phyloP scores from a whole-genome alignment of 2,329 filamentous ascomycete genomes.

The Elsinoe ampelina region DNA sequence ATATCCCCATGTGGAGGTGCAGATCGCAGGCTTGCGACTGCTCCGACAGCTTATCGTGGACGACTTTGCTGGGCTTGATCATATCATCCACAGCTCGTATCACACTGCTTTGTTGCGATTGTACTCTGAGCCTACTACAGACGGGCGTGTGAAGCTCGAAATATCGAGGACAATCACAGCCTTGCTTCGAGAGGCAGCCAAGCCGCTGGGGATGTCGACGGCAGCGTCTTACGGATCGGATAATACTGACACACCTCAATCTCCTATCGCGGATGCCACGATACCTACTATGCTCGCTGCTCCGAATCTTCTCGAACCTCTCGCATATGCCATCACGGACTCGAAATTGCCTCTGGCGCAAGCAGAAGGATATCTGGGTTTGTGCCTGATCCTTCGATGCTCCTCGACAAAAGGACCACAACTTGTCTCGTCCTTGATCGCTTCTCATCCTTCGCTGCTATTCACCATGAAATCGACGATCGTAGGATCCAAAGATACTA shows the following conservation, averaged over 20 bases:
- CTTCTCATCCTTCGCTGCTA: not conserved
- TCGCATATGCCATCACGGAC: constrained; percentile 13
- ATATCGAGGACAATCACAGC: constrained; percentile 6
- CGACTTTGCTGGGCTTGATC: constrained; percentile 5
- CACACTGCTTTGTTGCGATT: not conserved
- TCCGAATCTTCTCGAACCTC: constrained; percentile 9
- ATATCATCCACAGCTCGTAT: not conserved
- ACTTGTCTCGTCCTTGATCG: not conserved
- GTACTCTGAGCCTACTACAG: not conserved
- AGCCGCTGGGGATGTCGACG: not conserved
- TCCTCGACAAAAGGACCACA: not conserved
- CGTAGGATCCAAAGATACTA: not conserved
- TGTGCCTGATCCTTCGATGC: constrained; percentile 4
- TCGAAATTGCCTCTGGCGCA: constrained; percentile 13
- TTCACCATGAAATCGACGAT: not conserved
- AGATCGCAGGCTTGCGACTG: constrained; percentile 15
- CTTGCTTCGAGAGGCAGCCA: not conserved
- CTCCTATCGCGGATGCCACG: not conserved
- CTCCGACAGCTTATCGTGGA: constrained; percentile 13
- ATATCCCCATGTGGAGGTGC: constrained; percentile 12
- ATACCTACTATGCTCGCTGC: not conserved
- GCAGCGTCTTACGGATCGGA: not conserved
- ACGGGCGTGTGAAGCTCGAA: not conserved
- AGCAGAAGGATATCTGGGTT: constrained; percentile 15
- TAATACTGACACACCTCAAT: not conserved